Base-by-base conservation (phyloP, 345 rosid species). In the Excoecaria agallocha region DNA sequence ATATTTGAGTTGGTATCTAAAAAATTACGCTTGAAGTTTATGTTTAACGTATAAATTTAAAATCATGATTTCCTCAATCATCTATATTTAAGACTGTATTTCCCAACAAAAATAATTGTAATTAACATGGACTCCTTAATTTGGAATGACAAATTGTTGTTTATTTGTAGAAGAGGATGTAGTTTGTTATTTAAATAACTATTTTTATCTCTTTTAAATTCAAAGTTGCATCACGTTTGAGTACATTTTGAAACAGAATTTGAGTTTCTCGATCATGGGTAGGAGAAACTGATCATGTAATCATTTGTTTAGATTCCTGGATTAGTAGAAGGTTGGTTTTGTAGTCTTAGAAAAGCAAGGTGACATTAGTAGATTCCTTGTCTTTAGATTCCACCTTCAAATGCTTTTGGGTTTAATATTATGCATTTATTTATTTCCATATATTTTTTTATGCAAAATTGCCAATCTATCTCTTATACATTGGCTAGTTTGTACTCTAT, bases 81-180 rank as follows among this genome's bases (percentile, higher is more conserved):
- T n/a, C 4, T 57, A 24, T 57, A 57, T 57, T n/a, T 54, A 54
- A 54, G 58, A 19, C n/a, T n/a, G 3, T 19, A 54, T 54, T 54
- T 54, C 58, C 58, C 6, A 4, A 19, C 24, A 17, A 4, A 19
- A 15, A 52, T 13, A 52, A 15, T 5, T 52, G 17, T 5, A 15
- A n/a, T n/a, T n/a, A n/a, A n/a, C n/a, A n/a, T 39, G 6, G 41
- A 1, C 39, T 38, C 46, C 48, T 63, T 17, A 24, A 39, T 16
- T 63, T 49, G 17, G 30, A 41, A 41, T 65, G 50, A 65, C 15
- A 43, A 39, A 35, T 61, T 43, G 20, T 61, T 5, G 17, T 17
- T n/a, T 35, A 13, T 35, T 30, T 70, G 70, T 70, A 68, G 66
- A 70, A 41, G 46, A 69, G 62, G 74, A 68, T 70, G 79, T 76